Base-by-base conservation (phyloP, 805 yeast genomes). In the Wickerhamiella azyma region DNA sequence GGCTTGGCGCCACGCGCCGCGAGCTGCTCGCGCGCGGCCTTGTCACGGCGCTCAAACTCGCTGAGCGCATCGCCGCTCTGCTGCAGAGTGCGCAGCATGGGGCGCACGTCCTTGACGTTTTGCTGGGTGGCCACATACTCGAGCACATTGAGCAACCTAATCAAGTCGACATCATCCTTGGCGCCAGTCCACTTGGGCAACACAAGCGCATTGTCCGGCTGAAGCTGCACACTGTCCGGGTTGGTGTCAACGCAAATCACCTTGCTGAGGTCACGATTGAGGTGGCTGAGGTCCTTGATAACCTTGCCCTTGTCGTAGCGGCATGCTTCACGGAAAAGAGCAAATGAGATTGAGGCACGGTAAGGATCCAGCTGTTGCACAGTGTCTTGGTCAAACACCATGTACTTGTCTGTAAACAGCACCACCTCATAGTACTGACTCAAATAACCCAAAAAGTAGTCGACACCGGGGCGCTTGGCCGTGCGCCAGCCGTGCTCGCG, bases 391-490 rank as follows among this genome's bases (percentile, higher is more conserved):
- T 86, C 77, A 62, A 81, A 81, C 71, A 82, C 81, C 77, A 79
- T 80, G 57, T 82, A 81, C 61, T 84, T 84, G 50, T 86, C 78
- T 29, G 89, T 77, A 62, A 92, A 92, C 40, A 94, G 68, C 45
- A 92, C 97, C 61, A 92, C 80, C 68, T 92, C 99, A 66, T 89
- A 92, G 70, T 86, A 89, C 67, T 85, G 94, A 7, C 96, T 83
- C 56, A 92, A 70, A 66, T 92, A 92, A 26, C 94, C 95, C 61
- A 92, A 69, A 67, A 92, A 92, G 70, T 92, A 92, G 65, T 94
- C 98, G 50, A 85, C 79, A 52, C 98, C 99, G 29, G 98, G 97
- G 69, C 99, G 85, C 71, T 92, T 92, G 26, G 95, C 97, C 13
- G 96, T 89, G 68, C 92, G 80, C 99, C 99, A 92, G 46, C 98